These are phyloP conservation scores for Hymenoscyphus occultus DNA, from an alignment of 2,329 filamentous ascomycete genomes.

Conservation along the genomic window DNA sequence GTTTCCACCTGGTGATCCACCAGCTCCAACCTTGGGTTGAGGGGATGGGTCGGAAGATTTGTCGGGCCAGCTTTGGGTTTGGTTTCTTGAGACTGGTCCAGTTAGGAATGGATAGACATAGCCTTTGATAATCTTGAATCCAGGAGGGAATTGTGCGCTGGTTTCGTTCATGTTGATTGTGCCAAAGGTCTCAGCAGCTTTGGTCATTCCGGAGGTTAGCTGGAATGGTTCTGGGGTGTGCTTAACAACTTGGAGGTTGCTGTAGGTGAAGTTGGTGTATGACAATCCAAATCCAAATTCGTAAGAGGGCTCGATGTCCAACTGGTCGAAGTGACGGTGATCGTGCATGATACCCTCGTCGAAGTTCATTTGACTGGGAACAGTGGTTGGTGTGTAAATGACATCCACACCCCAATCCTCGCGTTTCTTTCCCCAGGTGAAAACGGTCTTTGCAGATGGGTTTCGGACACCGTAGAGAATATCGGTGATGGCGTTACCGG, in stretches of 20 bases:
- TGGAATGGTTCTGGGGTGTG: slow-evolving; percentile 29
- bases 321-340: slow-evolving; percentile 69
- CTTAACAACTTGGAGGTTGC: slow-evolving; percentile 51
- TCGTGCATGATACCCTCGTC: slow-evolving; percentile 79
- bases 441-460: slow-evolving; percentile 72
- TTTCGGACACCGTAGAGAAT: slow-evolving; percentile 78
- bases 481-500: slow-evolving; percentile 74
- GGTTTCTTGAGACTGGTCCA: slow-evolving; percentile 38
- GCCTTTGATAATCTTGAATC: slow-evolving; percentile 42
- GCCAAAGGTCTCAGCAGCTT: slow-evolving; percentile 60
- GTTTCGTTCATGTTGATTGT: slow-evolving; percentile 58
- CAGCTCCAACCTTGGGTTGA: slow-evolving; percentile 46
- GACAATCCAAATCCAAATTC: slow-evolving; percentile 80
- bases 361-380: slow-evolving; percentile 67
- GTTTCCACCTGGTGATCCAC: slow-evolving; percentile 53
- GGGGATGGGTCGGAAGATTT: slow-evolving; percentile 43
- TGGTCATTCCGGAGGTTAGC: slow-evolving; percentile 60
- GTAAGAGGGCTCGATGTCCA: slow-evolving; percentile 63
- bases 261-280: slow-evolving; percentile 76
- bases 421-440: slow-evolving; percentile 66
- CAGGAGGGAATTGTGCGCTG: slow-evolving; percentile 65
- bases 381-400: slow-evolving; percentile 41
- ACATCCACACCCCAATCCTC: slow-evolving; percentile 43
- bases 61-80: slow-evolving; percentile 35
- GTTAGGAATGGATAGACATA: slow-evolving; percentile 57